Conservation (phyloP, 2,329 filamentous ascomycete species). For the Xylaria sp. region DNA sequence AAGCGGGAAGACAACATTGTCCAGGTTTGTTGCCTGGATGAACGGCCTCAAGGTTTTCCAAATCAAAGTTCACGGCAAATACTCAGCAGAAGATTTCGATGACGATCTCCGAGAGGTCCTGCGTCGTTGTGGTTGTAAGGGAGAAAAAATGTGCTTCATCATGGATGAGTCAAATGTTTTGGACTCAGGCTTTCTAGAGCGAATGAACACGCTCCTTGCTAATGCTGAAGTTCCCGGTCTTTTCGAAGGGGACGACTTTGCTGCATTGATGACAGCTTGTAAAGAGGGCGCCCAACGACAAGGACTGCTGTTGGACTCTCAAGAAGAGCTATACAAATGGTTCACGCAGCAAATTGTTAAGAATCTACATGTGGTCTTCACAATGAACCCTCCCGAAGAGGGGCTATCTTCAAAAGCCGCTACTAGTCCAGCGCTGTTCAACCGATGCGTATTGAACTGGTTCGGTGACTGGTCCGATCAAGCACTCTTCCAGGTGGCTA, state of each 20-base stretch:
- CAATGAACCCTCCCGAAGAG: constrained; percentile 98
- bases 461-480: constrained; percentile 99
- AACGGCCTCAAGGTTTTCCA: constrained; percentile 99
- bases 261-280: constrained; percentile 98
- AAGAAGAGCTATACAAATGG: constrained; percentile 99
- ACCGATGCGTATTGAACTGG: constrained; percentile 99
- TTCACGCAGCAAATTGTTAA: constrained; percentile 99
- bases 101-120: constrained; percentile 96
- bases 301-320: constrained; percentile 92
- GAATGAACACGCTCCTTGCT: constrained; percentile 98
- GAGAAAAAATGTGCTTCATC: constrained; percentile 99
- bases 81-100: constrained; percentile 98
- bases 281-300: constrained; percentile 98
- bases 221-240: constrained; percentile 99
- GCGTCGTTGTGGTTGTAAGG: constrained; percentile 93
- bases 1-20: constrained; percentile 97
- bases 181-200: constrained; percentile 97
- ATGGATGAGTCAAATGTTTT: constrained; percentile 99
- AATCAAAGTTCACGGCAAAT: constrained; percentile 99
- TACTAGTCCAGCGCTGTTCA: constrained; percentile 97
- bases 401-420: constrained; percentile 95
- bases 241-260: constrained; percentile 98
- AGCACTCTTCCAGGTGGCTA: constrained; percentile 96
- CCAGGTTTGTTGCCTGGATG: constrained; percentile 99
- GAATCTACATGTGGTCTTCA: constrained; percentile 98